Evolutionary conservation across 83 land plant species (phyloP).

Genomic region (Picea abies): DNA sequence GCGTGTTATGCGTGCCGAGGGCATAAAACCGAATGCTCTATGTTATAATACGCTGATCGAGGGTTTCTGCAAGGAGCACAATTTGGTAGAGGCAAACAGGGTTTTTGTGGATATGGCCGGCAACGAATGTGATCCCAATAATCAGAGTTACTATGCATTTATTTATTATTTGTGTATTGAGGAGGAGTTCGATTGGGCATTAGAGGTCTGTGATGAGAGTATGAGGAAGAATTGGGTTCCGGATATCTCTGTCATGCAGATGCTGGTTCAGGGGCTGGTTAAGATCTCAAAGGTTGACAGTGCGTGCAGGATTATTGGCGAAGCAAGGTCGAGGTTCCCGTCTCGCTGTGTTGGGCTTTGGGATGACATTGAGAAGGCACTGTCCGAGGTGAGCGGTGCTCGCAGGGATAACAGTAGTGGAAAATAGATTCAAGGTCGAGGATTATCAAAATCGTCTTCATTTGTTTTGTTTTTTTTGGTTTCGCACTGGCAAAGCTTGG

Average conservation of each 20-base stretch:
- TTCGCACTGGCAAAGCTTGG: too few relatives aligned
- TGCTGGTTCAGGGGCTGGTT: conserved; percentile 48
- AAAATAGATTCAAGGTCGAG: too few relatives aligned
- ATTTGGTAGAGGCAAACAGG: conserved; percentile 54
- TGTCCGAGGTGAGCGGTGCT: not conserved
- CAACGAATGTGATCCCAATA: conserved; percentile 27
- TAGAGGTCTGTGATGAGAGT: conserved; percentile 35
- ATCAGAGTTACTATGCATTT: conserved; percentile 33
- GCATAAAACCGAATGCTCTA: conserved; percentile 35
- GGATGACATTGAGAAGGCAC: not conserved
- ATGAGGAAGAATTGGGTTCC: conserved; percentile 54
- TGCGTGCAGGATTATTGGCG: conserved; percentile 36
- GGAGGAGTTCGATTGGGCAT: conserved; percentile 47
- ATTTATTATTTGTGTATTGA: conserved; percentile 37
- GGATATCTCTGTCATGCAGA: conserved; percentile 35
- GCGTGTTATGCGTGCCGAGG: conserved; percentile 29
- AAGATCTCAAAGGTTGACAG: conserved; percentile 31
- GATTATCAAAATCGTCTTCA: too few relatives aligned
- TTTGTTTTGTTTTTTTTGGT: too few relatives aligned
- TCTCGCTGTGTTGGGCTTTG: not conserved
- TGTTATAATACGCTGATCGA: conserved; percentile 44
- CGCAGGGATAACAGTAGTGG: too few relatives aligned
- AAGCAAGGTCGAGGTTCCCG: conserved; percentile 42
- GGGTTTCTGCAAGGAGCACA: conserved; percentile 57
- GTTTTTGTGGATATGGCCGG: conserved; percentile 38